Conservation (phyloP, 495 filamentous ascomycete species). For the Chaetomium cochliodes region DNA sequence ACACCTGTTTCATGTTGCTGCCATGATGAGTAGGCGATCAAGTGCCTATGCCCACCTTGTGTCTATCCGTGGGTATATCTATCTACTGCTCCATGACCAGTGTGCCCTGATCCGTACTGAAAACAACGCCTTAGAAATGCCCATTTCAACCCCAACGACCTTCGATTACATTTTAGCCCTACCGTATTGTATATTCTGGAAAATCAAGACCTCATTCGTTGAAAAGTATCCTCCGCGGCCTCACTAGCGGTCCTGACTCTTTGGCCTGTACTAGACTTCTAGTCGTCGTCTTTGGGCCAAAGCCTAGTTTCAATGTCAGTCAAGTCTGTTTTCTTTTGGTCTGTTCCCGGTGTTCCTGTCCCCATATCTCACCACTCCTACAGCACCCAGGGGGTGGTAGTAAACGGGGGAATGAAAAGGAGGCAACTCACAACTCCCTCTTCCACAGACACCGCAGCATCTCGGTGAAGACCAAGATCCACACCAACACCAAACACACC, state of each 20-base stretch:
- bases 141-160: background rate
- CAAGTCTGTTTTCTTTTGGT: background rate
- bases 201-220: background rate
- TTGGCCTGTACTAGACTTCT: slow-evolving; percentile 15
- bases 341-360: background rate
- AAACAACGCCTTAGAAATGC: background rate
- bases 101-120: background rate
- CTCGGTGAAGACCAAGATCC: slow-evolving; percentile 64
- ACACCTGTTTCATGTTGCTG: background rate
- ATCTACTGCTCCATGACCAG: background rate
- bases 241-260: no score
- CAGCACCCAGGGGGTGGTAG: background rate
- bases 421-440: slow-evolving; percentile 45
- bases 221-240: background rate
- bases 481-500: slow-evolving; percentile 61
- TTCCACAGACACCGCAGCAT: slow-evolving; percentile 68
- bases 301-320: slow-evolving; percentile 20
- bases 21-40: background rate
- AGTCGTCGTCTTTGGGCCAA: slow-evolving; percentile 36
- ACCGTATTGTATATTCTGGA: background rate
- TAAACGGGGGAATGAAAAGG: slow-evolving; percentile 35
- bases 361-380: no score
- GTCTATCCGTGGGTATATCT: slow-evolving; percentile 1
- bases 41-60: background rate
- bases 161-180: no score